Evolutionary conservation across 345 rosid species (phyloP).

Genomic region (Populus pruinosa): DNA sequence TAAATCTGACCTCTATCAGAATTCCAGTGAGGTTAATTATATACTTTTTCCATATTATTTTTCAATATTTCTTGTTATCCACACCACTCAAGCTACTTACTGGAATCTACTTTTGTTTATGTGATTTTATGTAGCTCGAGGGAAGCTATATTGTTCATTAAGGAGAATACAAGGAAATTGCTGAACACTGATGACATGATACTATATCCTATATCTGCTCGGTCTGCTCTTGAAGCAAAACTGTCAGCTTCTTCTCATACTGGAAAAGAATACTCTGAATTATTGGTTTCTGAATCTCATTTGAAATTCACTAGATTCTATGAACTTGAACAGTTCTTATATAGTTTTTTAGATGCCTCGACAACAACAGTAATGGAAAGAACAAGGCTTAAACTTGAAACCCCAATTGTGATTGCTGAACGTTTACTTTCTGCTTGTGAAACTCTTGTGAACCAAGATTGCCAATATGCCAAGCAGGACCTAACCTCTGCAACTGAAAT

Average conservation of each 20-base stretch:
- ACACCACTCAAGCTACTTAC: background rate
- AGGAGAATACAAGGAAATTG: constrained; percentile 70
- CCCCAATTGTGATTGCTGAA: constrained; percentile 79
- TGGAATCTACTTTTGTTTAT: constrained; percentile 4
- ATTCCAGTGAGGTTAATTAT: constrained; percentile 58
- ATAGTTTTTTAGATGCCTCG: constrained; percentile 83
- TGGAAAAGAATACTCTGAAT: constrained; percentile 37
- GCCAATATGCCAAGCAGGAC: constrained; percentile 56
- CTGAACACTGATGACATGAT: constrained; percentile 65
- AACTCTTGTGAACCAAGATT: constrained; percentile 53
- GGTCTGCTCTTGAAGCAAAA: constrained; percentile 80
- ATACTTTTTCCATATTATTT: constrained; percentile 7
- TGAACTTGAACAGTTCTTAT: constrained; percentile 63
- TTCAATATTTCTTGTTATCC: constrained; percentile 6
- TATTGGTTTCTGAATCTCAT: constrained; percentile 39
- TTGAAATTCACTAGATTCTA: constrained; percentile 55
- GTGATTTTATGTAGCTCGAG: constrained; percentile 63
- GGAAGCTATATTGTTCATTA: constrained; percentile 75
- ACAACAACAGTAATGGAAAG: constrained; percentile 74
- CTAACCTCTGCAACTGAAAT: constrained; percentile 49
- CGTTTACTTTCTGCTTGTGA: constrained; percentile 69
- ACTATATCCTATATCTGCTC: constrained; percentile 78
- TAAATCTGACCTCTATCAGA: constrained; percentile 85
- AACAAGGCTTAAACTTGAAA: constrained; percentile 89
- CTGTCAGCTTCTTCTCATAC: constrained; percentile 49